These are phyloP conservation scores for Neofusicoccum cordaticola DNA, from an alignment of 2,329 filamentous ascomycete species.

Conservation along the genomic window DNA sequence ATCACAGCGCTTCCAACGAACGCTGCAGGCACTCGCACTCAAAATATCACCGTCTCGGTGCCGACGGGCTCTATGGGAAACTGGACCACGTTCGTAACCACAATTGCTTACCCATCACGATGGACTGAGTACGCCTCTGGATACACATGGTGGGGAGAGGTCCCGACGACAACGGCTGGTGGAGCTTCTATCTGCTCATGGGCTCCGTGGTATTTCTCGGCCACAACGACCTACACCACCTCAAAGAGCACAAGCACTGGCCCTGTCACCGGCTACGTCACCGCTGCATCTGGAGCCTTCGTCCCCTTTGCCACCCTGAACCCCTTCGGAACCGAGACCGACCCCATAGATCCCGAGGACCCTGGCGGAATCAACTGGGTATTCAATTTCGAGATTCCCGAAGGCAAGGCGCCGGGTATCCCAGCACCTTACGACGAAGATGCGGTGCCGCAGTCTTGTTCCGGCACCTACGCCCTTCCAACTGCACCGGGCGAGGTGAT, in stretches of 20 bases:
- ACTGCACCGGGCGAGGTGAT: neutral
- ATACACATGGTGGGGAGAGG: neutral
- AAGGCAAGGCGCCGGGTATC: neutral
- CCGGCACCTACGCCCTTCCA: neutral
- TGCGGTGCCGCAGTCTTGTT: neutral
- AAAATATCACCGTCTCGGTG: neutral
- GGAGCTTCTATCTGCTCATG: neutral
- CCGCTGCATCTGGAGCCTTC: neutral
- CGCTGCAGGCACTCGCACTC: neutral
- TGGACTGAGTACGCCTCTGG: neutral
- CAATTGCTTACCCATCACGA: neutral
- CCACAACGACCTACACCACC: neutral
- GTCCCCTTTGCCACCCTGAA: neutral
- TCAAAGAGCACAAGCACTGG: neutral
- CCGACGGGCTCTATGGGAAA: neutral
- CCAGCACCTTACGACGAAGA: neutral
- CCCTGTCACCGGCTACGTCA: neutral
- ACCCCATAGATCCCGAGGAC: neutral
- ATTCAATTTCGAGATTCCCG: neutral
- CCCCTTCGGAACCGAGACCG: neutral
- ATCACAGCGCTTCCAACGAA: neutral
- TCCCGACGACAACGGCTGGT: neutral
- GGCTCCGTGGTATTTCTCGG: neutral
- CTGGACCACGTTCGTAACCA: conserved; percentile 3
- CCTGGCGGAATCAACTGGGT: neutral